Base-by-base conservation (phyloP, 805 yeast genomes). In the Myxozyma sirexii region DNA sequence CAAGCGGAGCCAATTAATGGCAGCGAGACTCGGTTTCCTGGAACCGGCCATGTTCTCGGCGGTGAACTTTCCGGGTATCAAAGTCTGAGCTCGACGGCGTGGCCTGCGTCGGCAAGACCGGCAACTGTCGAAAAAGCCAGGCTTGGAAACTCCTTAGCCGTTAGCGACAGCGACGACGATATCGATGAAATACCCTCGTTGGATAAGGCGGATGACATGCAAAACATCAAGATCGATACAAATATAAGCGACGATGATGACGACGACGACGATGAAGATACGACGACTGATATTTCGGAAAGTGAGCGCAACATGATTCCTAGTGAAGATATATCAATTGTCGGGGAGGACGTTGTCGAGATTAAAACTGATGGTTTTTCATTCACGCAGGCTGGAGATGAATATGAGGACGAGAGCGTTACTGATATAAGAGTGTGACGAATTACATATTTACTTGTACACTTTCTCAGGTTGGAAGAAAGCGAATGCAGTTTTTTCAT, bases 41-140 rank as follows among this genome's bases (percentile, higher is more conserved):
- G 62, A 7, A 44, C 42, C 10, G 62, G 62, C 10, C 58, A 37
- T 12, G 45, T 54, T n/a, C 62, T 59, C 26, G 62, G 59, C 19
- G 42, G 56, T 17, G 37, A 29, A 4, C 21, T 17, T 8, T 10
- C n/a, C 26, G 24, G 46, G 13, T 37, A 4, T 56, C 29, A n/a
- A 17, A 19, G 21, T 27, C 21, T 44, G 41, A 33, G 48, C 37
- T 15, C 50, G 13, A 26, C 41, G 33, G 21, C 47, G 21, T 26
- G 38, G 38, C 52, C 51, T 31, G 27, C 38, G 13, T 21, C 29
- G 39, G 17, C 45, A n/a, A 44, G 48, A 6, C 47, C 26, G 21
- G 10, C n/a, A 12, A 13, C 47, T 8, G 38, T 21, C 12, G 13
- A 38, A 24, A 39, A 33, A 15, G 49, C 24, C 13, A 29, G 33